Base-by-base conservation (phyloP, 345 rosid genomes). In the Euphorbia peplus region DNA sequence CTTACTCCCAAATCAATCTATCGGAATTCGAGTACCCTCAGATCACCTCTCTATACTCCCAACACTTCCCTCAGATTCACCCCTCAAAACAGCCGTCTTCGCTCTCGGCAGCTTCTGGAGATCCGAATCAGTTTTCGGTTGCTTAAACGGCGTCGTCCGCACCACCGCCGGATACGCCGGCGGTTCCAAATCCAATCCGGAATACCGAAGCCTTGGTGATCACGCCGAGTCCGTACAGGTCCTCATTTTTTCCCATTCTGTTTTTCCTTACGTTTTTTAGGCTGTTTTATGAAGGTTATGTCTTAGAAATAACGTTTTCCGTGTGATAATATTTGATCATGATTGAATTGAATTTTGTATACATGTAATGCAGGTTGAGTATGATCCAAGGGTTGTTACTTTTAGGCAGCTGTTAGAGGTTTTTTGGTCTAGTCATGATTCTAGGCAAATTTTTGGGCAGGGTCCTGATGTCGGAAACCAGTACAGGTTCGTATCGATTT, bases 381-480 rank as follows among this genome's bases (percentile, higher is more conserved):
- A 93, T 78, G 95, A 93, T 76, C 95, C 99, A 1, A 78, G 72
- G 46, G 55, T 81, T 54, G 80, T 88, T 0, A 81, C 70, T 73
- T 93, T 75, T 75, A 84, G 83, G 79, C 82, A 91, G 67, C 96
- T 93, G 8, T 70, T 91, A 82, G 96, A 93, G 66, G 86, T 89
- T 14, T 93, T 91, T 52, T 93, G 97, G 98, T 83, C 90, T 47
- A 88, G 85, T 73, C 98, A 93, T 69, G 98, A 93, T 87, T 84
- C 93, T 0, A 83, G 95, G 73, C 96, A 93, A 78, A 95, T 87
- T 6, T 90, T 88, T 80, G 97, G 99, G 26, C 96, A 93, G 75
- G 99, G 97, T 75, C 99, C 97, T 69, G 99, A 95, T 75, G 97
- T 91, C 30, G 99, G 99, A 60, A 74, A 75, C 64, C 97, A 93